These are phyloP conservation scores for Prunus mira DNA, from an alignment of 306 rosid genomes.

Conservation along the genomic window DNA sequence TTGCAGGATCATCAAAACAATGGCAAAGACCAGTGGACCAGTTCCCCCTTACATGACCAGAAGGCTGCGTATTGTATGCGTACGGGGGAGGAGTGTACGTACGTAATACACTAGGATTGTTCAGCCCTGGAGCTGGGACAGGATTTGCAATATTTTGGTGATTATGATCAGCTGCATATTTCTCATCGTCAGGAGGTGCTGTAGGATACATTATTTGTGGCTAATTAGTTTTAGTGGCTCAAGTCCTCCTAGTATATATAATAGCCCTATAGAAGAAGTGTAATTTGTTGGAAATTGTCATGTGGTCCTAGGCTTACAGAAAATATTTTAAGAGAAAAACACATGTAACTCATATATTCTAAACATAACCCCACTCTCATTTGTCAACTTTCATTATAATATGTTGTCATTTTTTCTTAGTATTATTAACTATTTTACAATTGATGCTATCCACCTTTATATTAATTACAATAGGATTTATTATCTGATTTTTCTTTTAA, in stretches of 20 bases:
- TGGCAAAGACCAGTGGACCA: constrained; percentile 75
- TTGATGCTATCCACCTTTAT: too few species aligned
- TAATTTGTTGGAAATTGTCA: constrained; percentile 3
- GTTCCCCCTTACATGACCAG: not conserved
- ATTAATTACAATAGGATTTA: too few species aligned
- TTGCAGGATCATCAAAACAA: constrained; percentile 61
- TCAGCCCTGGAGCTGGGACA: constrained; percentile 4
- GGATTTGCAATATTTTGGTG: constrained; percentile 12
- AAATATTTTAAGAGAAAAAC: too few species aligned
- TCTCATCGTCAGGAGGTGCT: constrained; percentile 20
- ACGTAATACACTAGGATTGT: constrained; percentile 29
- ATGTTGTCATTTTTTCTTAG: too few species aligned
- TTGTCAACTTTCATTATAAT: too few species aligned
- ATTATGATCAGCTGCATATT: constrained; percentile 21
- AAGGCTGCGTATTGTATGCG: not conserved
- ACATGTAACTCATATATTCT: too few species aligned
- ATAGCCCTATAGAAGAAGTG: too few species aligned
- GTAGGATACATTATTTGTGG: constrained; percentile 36
- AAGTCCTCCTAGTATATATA: not conserved
- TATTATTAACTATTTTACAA: too few species aligned
- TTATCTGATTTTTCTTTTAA: too few species aligned
- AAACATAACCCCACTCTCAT: too few species aligned
- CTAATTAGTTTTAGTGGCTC: not conserved
- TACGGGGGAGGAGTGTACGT: constrained; percentile 32
- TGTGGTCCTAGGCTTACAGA: not conserved